Conservation (phyloP, 495 filamentous ascomycete genomes). For the Cudoniella acicularis region DNA sequence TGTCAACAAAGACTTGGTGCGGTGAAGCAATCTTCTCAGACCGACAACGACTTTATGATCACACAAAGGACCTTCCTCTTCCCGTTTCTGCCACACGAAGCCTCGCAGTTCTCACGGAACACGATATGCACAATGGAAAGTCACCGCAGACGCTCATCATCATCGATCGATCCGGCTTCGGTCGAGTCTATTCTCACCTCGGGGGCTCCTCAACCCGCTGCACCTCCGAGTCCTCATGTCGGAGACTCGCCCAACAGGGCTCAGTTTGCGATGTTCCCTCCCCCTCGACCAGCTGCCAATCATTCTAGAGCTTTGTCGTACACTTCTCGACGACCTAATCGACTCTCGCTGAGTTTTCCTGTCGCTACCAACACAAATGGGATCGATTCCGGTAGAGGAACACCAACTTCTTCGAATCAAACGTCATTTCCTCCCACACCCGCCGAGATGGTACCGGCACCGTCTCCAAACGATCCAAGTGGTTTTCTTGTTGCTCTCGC, state of each 20-base stretch:
- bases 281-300: slow-evolving; percentile 32
- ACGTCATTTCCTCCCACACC: slow-evolving; percentile 45
- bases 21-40: neutral
- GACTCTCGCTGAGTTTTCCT: slow-evolving; percentile 78
- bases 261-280: slow-evolving; percentile 23
- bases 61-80: slow-evolving; percentile 9
- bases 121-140: slow-evolving; percentile 25
- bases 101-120: slow-evolving; percentile 5
- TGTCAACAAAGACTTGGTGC: slow-evolving; percentile 14
- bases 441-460: slow-evolving; percentile 31
- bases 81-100: slow-evolving; percentile 14
- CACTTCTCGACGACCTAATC: slow-evolving; percentile 62
- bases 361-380: slow-evolving; percentile 43
- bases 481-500: slow-evolving; percentile 86
- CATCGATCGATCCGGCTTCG: slow-evolving; percentile 26
- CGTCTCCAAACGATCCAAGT: slow-evolving; percentile 61
- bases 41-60: slow-evolving; percentile 14
- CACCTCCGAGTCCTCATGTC: slow-evolving; percentile 21
- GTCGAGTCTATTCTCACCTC: slow-evolving; percentile 32
- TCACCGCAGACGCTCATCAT: slow-evolving; percentile 21
- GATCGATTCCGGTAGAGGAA: slow-evolving; percentile 15
- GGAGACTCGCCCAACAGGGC: slow-evolving; percentile 19
- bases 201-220: slow-evolving; percentile 19
- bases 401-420: slow-evolving; percentile 34
- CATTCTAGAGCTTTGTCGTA: slow-evolving; percentile 51